phyloP scores from a whole-genome alignment of 345 rosid species.

The Sonneratia caseolaris region DNA sequence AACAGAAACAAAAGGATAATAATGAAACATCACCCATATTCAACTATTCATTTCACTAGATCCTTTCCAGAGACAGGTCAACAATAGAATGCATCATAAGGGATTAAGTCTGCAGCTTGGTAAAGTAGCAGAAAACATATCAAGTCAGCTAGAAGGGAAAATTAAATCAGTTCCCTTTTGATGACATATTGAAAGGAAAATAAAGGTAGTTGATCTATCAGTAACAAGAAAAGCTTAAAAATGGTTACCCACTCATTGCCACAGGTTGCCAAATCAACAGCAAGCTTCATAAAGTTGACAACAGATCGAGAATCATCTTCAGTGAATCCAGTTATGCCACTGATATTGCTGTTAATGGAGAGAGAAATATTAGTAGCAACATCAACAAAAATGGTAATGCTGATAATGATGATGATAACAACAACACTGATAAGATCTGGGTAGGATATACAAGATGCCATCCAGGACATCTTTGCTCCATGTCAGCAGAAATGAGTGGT shows the following conservation, averaged over 20 bases:
- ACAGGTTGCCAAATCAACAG: constrained; percentile 49
- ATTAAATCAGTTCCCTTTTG: not conserved
- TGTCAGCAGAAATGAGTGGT: not conserved
- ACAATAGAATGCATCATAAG: not conserved
- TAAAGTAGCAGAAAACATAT: not conserved
- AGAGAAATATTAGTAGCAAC: not conserved
- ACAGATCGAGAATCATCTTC: constrained; percentile 49
- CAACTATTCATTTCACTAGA: not conserved
- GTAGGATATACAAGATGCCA: not conserved
- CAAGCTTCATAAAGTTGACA: constrained; percentile 48
- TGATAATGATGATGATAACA: not conserved
- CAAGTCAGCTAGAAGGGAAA: not conserved
- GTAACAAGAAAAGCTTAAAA: not conserved
- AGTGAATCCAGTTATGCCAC: constrained; percentile 69
- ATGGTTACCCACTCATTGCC: constrained; percentile 40
- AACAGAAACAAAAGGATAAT: not conserved
- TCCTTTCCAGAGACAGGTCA: not conserved
- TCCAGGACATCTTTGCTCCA: not conserved
- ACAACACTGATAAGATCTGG: not conserved
- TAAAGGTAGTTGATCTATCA: not conserved
- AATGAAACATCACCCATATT: not conserved
- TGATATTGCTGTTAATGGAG: constrained; percentile 45
- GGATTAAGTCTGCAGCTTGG: not conserved
- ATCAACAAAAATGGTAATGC: not conserved
- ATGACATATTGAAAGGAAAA: not conserved